Evolutionary conservation across 768 basidiomycete species (phyloP).

Genomic region (Phallus indusiatus): DNA sequence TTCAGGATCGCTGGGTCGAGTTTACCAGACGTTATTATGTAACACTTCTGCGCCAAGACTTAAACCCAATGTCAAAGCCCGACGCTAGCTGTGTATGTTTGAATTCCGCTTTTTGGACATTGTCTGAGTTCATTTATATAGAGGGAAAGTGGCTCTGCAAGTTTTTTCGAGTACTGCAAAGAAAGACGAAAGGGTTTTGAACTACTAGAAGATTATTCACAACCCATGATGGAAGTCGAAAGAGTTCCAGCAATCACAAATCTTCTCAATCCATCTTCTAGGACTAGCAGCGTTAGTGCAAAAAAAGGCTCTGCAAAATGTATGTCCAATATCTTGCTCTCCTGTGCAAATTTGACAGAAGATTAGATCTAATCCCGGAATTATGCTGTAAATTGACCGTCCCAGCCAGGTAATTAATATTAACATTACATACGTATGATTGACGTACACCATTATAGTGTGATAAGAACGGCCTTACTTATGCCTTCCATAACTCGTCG

Average conservation of each 20-base stretch:
- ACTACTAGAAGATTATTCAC: conserved; percentile 48
- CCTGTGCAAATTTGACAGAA: conserved; percentile 10
- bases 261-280: conserved; percentile 47
- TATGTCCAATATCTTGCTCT: conserved; percentile 23
- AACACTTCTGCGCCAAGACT: conserved; percentile 46
- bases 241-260: conserved; percentile 43
- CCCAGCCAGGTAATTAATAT: conserved; percentile 50
- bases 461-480: conserved; percentile 55
- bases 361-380: conserved; percentile 74
- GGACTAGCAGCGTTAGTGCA: conserved; percentile 26
- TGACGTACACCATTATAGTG: conserved; percentile 29
- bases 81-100: conserved; percentile 50
- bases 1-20: conserved; percentile 72
- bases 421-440: neutral
- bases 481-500: conserved; percentile 66
- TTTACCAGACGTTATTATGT: conserved; percentile 64
- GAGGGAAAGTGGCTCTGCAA: conserved; percentile 54
- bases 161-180: conserved; percentile 59
- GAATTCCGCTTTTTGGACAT: conserved; percentile 8
- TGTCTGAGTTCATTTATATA: conserved; percentile 21
- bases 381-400: conserved; percentile 62
- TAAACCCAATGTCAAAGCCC: conserved; percentile 67
- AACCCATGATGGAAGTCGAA: conserved; percentile 65
- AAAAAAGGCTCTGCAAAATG: conserved; percentile 47
- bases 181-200: conserved; percentile 51